Percentiles rank a stretch among this genome's conserved stretches.
phyloP scores from a whole-genome alignment of 306 rosid genomes.

The Castanopsis chinensis region DNA sequence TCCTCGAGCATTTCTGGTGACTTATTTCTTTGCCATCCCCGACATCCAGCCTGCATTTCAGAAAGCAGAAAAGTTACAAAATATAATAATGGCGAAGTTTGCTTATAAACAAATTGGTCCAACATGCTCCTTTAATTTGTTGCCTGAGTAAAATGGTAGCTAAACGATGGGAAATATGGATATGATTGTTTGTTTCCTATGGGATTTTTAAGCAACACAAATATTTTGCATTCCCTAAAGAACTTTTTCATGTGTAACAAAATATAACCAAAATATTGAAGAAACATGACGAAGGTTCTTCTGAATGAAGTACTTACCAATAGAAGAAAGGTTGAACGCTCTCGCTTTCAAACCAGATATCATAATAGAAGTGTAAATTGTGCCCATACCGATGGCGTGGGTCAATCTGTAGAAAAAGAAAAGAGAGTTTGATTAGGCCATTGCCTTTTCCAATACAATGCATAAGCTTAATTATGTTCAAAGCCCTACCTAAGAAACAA shows the following conservation, averaged over 20 bases:
- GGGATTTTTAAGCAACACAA: too few species aligned
- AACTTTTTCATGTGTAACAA: neutral
- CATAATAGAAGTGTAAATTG: constrained; percentile 81
- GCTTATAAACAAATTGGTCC: neutral
- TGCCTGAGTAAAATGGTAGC: neutral
- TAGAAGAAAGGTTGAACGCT: constrained; percentile 89
- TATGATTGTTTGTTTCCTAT: too few species aligned
- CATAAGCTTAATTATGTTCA: too few species aligned
- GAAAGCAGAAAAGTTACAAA: constrained; percentile 5
- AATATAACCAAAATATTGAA: neutral
- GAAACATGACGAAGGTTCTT: neutral
- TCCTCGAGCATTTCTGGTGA: constrained; percentile 62
- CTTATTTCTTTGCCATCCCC: constrained; percentile 85
- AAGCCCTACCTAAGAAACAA: too few species aligned
- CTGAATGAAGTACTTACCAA: constrained; percentile 49
- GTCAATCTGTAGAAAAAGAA: constrained; percentile 56
- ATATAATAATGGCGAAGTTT: neutral
- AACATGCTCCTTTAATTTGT: neutral
- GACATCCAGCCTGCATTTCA: constrained; percentile 67
- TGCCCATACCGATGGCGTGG: constrained; percentile 98
- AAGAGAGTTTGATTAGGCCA: constrained; percentile 4
- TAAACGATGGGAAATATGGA: neutral
- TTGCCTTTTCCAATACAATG: neutral
- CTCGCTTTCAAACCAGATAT: constrained; percentile 74
- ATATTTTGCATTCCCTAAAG: neutral